Conservation (phyloP, 2,329 filamentous ascomycete genomes). For the Aaosphaeria arxii region DNA sequence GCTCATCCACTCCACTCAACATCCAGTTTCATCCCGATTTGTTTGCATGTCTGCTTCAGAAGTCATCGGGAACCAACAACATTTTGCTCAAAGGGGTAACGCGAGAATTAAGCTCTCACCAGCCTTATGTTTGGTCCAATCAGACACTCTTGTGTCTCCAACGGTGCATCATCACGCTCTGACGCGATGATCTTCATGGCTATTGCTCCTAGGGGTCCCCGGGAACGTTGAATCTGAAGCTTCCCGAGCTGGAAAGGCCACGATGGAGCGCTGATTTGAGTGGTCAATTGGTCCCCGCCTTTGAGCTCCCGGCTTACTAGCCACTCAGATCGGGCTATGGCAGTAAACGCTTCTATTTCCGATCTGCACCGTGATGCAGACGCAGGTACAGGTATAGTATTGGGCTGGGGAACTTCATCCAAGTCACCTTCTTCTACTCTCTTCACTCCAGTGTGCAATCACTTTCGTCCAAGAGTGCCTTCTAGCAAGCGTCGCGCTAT, state of each 20-base stretch:
- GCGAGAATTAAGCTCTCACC: background rate
- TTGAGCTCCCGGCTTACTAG: background rate
- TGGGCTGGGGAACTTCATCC: background rate
- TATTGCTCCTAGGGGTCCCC: background rate
- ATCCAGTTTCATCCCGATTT: no score
- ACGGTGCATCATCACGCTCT: background rate
- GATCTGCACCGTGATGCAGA: background rate
- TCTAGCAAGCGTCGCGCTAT: constrained; percentile 1
- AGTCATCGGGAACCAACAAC: background rate
- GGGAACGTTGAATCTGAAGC: background rate
- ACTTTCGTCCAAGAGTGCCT: background rate
- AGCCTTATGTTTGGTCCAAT: background rate
- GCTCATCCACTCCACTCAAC: no score
- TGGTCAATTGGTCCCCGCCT: constrained; percentile 4
- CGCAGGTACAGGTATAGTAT: constrained; percentile 6
- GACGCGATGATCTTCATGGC: background rate
- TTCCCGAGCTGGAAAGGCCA: background rate
- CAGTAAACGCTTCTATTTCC: constrained; percentile 5
- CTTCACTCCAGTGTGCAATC: background rate
- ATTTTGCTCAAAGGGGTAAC: background rate
- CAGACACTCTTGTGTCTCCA: background rate
- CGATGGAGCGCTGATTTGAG: background rate
- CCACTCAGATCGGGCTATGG: background rate
- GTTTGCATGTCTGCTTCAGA: background rate
- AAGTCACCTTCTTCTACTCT: background rate